Base-by-base conservation (phyloP, 1,139 yeast genomes). In the Nadsonia starkeyi-henricii region DNA sequence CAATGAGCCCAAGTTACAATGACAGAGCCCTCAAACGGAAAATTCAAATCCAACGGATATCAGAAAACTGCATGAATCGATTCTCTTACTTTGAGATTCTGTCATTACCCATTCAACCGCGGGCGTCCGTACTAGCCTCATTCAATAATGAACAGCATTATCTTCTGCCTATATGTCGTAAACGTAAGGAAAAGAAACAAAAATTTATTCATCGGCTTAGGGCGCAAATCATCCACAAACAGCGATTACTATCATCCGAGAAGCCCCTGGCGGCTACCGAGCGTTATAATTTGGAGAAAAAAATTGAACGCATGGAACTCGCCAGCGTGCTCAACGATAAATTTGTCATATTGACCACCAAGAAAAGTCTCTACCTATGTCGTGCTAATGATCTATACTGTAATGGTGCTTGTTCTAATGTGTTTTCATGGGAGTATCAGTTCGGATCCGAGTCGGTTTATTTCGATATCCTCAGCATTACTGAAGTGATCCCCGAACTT, bases 401-500 rank as follows among this genome's bases (percentile, higher is more conserved):
- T 58, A 70, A 69, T 53, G 70, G 78, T 2, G 71, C 77, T 0
- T 72, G 80, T 1, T 63, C 66, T 12, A 63, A 65, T 20, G 62
- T 77, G 2, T 79, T 78, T 55, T 66, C 68, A 41, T 45, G 71
- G 70, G 53, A 57, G 17, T 47, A 52, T 1, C 62, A 58, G 15
- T 62, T 60, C 7, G 50, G 58, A 1, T 57, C 58, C 41, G 63
- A 64, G 47, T 74, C 71, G 8, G 74, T 70, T 21, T 61, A 68
- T n/a, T 63, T 75, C 41, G 75, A 79, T 55, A 61, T 88, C 45
- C 63, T 81, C 12, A 77, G 79, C 30, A 69, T 81, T 2, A 65
- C 74, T 1, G 61, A 65, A 21, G 55, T 77, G 3, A 70, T 81
- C 1, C 81, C 81, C 0, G 76, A 75, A 51, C 59, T 81, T 3